Conservation (phyloP, 2,329 filamentous ascomycete genomes). For the Penicillium psychrosexuale region DNA sequence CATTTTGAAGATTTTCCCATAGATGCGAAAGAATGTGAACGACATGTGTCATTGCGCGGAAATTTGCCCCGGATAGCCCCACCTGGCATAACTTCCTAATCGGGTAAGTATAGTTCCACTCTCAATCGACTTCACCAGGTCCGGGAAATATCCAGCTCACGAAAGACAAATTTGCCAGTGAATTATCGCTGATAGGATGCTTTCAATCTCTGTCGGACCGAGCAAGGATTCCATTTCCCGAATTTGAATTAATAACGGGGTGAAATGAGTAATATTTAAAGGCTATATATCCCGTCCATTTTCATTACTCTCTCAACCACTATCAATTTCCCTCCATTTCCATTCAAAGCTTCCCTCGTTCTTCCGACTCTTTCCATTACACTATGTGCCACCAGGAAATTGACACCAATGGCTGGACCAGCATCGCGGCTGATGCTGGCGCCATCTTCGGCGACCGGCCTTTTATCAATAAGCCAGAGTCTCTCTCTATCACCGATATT, state of each 20-base stretch:
- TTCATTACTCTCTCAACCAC: background rate
- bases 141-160: background rate
- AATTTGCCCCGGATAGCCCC: background rate
- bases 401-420: constrained; percentile 22
- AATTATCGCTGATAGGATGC: background rate
- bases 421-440: constrained; percentile 18
- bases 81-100: background rate
- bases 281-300: background rate
- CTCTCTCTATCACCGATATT: constrained; percentile 12
- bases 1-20: too few species aligned
- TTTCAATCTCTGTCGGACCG: background rate
- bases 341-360: background rate
- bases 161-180: background rate
- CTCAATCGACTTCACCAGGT: background rate
- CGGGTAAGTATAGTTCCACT: background rate
- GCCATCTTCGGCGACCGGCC: constrained; percentile 18
- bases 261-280: background rate
- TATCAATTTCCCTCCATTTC: too few species aligned
- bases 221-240: background rate
- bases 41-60: background rate
- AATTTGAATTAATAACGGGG: background rate
- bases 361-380: background rate
- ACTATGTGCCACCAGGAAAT: constrained; percentile 19
- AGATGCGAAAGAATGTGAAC: too few species aligned
- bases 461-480: constrained; percentile 14